A percentile compares a stretch with the other conserved stretches of the same genome.
phyloP scores from a whole-genome alignment of 2,329 filamentous ascomycete species.

The Xylariales sp. region DNA sequence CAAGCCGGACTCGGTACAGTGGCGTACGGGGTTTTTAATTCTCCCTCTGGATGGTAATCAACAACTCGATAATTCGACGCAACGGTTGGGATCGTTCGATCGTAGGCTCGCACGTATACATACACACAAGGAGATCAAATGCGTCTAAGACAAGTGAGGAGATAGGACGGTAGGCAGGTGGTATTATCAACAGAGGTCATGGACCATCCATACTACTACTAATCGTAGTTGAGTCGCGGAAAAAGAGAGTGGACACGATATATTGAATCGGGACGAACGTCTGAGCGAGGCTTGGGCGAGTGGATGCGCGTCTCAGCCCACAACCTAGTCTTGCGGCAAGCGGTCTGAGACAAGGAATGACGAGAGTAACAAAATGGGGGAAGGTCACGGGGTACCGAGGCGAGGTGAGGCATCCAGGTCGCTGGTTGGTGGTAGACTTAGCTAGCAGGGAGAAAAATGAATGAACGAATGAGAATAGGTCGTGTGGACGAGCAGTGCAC shows the following conservation, averaged over 20 bases:
- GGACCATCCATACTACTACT: conserved; percentile 36
- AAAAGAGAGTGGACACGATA: conserved; percentile 10
- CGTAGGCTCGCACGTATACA: not conserved
- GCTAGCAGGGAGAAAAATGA: conserved; percentile 1
- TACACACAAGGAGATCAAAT: conserved; percentile 12
- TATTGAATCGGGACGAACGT: conserved; percentile 12
- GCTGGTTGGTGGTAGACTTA: not conserved
- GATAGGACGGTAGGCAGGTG: conserved; percentile 10
- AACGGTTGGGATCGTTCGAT: conserved; percentile 3
- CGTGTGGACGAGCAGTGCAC: conserved; percentile 1
- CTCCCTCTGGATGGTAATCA: not conserved
- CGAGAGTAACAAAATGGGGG: conserved; percentile 1
- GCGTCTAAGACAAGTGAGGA: not conserved
- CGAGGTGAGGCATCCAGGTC: conserved; percentile 15
- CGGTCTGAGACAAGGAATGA: conserved; percentile 31
- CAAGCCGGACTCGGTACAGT: not conserved
- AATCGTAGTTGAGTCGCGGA: conserved; percentile 5
- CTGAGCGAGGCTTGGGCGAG: conserved; percentile 25
- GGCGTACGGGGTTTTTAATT: not conserved
- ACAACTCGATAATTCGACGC: conserved; percentile 2
- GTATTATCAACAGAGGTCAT: conserved; percentile 23
- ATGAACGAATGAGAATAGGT: conserved; percentile 19
- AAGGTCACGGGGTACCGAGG: conserved; percentile 19
- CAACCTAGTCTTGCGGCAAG: conserved; percentile 25
- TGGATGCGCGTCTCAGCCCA: conserved; percentile 35